phyloP scores from a whole-genome alignment of 192 early-diverging fungal genomes.

The Podila epicladia region DNA sequence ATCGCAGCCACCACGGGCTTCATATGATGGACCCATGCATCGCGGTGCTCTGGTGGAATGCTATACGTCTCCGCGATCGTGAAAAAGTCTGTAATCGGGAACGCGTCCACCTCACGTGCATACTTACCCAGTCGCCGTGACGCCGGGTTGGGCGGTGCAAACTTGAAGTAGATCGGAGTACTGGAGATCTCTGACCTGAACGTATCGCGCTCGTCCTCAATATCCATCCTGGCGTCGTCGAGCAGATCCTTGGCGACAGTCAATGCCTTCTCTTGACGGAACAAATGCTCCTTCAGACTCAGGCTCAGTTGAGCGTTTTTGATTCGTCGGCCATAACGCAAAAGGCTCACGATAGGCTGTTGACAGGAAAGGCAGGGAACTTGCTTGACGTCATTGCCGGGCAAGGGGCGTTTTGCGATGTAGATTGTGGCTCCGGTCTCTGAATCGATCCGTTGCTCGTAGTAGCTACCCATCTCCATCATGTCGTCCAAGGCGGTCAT shows the following conservation, averaged over 20 bases:
- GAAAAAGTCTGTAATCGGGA: slow-evolving; percentile 7
- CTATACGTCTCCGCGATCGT: background rate
- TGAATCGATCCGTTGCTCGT: slow-evolving; percentile 9
- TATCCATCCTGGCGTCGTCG: background rate
- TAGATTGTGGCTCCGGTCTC: slow-evolving; percentile 7
- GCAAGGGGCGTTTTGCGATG: slow-evolving; percentile 21
- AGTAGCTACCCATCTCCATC: slow-evolving; percentile 55
- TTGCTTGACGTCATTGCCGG: slow-evolving; percentile 14
- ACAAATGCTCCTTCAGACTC: slow-evolving; percentile 21
- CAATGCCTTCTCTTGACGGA: slow-evolving; percentile 4
- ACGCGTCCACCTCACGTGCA: background rate
- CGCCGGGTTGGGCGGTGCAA: background rate
- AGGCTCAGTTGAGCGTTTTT: slow-evolving; percentile 37
- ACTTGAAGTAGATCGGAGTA: background rate
- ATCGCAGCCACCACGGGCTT: background rate
- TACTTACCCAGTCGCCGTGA: slow-evolving; percentile 7
- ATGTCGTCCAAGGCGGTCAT: slow-evolving; percentile 60
- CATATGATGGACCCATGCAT: too few relatives aligned
- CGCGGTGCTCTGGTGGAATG: background rate
- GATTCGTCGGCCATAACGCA: slow-evolving; percentile 50
- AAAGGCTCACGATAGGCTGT: slow-evolving; percentile 41
- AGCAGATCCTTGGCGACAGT: background rate
- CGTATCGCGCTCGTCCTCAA: too few relatives aligned
- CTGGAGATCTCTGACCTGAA: too few relatives aligned
- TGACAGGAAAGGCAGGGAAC: slow-evolving; percentile 53